These are phyloP conservation scores for Eutrema japonicum DNA, from an alignment of 345 rosid genomes.

Conservation along the genomic window DNA sequence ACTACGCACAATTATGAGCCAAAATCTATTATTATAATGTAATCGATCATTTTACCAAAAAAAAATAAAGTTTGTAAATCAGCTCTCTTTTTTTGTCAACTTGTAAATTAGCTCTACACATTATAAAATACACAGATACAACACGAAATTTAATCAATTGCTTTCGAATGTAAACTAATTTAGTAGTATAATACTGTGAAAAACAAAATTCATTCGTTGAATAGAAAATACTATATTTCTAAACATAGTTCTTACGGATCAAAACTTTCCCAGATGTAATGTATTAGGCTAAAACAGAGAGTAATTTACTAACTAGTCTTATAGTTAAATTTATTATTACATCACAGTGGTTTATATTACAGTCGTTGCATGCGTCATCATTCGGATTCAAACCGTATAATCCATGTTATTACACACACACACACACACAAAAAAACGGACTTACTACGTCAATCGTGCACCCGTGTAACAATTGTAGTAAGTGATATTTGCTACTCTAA, in stretches of 20 bases:
- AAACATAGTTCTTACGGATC: neutral
- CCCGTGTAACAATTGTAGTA: neutral
- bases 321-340: no score
- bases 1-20: no score
- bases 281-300: neutral
- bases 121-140: neutral
- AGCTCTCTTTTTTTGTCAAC: neutral
- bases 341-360: neutral
- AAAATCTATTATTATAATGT: no score
- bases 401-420: neutral
- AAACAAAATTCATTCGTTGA: neutral
- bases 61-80: neutral
- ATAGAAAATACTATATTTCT: neutral
- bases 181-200: neutral
- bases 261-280: neutral
- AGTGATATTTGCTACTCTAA: neutral
- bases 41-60: no score
- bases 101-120: neutral
- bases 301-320: no score
- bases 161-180: neutral
- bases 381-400: neutral
- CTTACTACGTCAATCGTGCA: constrained; percentile 1
- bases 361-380: neutral
- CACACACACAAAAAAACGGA: neutral
- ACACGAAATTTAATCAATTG: neutral